Evolutionary conservation across 306 rosid genomes (phyloP), one percentile per base, ranked within the genome.

Genomic region (Quercus dentata): DNA sequence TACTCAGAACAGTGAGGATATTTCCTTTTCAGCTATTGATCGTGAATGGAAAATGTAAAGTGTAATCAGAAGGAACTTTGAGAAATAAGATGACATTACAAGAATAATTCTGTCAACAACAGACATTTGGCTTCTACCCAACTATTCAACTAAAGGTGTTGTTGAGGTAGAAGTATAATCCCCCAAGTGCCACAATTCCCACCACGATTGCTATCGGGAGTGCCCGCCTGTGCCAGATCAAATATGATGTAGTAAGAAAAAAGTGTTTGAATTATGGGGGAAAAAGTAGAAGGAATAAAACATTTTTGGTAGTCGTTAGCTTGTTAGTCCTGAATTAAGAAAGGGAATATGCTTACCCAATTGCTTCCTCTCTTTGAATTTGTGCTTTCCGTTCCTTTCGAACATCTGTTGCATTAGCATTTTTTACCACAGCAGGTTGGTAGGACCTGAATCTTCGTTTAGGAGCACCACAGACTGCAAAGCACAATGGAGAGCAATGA

Each of bases 381-480:
- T 90, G 82, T 1, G 88, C 88, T 81, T 94, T 94, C 20, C 97
- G 75, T 17, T 87, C 86, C 90, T 94, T 94, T 65, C 97, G 83
- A 35, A 80, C 86, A 27, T 86, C 94, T 14, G 15, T 57, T 19
- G 5, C 73, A 82, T 94, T 94, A 11, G 86, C 95, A 11, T 82
- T 72, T 80, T 83, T 94, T 13, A 80, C 15, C 77, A 92, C 92
- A 0, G 90, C 79, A 56, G 94, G 91, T 74, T 85, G 79, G 78
- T 94, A 94, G 17, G 86, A 25, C 83, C 83, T 92, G 81, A 94
- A 94, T 81, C 99, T 88, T 67, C 97, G 57, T 75, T 94, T 94
- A 61, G 99, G 95, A 79, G 99, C 99, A 81, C 97, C 99, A 76
- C 99, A 94, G 74, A 94, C 97, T 94, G 91, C 78, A 85, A 33